Evolutionary conservation across 176 grass and related monocot genomes (phyloP), one percentile per base, ranked within the genome.

Genomic region (Ensete glaucum): DNA sequence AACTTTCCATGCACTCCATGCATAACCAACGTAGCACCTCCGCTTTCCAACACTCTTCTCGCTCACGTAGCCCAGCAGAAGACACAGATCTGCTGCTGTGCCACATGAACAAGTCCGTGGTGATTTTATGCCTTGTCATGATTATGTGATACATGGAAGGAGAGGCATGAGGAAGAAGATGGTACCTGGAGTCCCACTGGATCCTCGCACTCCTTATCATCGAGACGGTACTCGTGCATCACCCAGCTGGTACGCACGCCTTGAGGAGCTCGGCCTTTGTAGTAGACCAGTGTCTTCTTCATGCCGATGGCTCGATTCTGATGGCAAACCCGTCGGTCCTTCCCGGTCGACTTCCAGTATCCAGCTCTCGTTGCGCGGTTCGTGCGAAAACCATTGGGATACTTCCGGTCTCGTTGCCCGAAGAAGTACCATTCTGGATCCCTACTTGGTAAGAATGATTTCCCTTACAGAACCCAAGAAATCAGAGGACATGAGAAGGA

Each of bases 271-370:
- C 84, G 80, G 55, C 87, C 78, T 12, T 55, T 53, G 51, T 89
- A 83, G 81, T 86, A 89, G 13, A 89, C 70, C 0, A 83, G 77
- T 49, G 77, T 89, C 75, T 89, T 89, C 78, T 83, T 83, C 77
- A 62, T 86, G 25, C 87, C 87, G 14, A 89, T 27, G 54, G 85
- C 10, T 52, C 9, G 13, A 48, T 75, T 57, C 74, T 17, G 73
- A 9, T 70, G 13, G 56, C 79, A 62, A 75, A 89, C 81, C 15
- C n/a, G 71, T 67, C 76, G 78, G 69, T 83, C 83, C 73, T 89
- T 89, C 52, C 87, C 80, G 26, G 80, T 85, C 43, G 87, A 85
- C 73, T 89, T 85, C 83, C 79, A 89, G 80, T 89, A 89, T 17
- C 87, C 84, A 6, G 34, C 50, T 58, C 34, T 71, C 5, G 87